A percentile compares a stretch with the other conserved stretches of the same genome.
These are phyloP conservation scores for Thielaviopsis euricoi DNA, from an alignment of 2,329 filamentous ascomycete species.

Conservation along the genomic window DNA sequence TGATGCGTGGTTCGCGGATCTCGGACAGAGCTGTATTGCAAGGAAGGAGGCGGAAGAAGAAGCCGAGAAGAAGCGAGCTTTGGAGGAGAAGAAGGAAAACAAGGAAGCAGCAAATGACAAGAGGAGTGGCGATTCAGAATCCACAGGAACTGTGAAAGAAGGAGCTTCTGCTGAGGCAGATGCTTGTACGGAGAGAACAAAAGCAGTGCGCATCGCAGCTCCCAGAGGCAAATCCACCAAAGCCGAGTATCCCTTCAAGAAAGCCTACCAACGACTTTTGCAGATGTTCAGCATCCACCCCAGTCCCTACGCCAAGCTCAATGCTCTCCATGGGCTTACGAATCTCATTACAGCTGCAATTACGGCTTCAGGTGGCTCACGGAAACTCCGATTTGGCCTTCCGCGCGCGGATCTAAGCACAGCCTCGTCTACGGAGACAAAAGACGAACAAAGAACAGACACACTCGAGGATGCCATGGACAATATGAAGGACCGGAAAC, in stretches of 20 bases:
- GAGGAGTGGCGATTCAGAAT: background rate
- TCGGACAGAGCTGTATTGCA: constrained; percentile 50
- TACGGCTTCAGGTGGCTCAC: constrained; percentile 20
- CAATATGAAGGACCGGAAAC: constrained; percentile 45
- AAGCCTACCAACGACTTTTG: constrained; percentile 63
- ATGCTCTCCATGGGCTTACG: constrained; percentile 67
- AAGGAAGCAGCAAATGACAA: background rate
- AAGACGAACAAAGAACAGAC: background rate
- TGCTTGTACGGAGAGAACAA: constrained; percentile 15
- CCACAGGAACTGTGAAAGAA: background rate
- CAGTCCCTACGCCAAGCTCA: constrained; percentile 74
- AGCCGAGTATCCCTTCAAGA: constrained; percentile 59
- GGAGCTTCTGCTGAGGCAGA: constrained; percentile 12
- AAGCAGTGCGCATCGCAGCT: constrained; percentile 18
- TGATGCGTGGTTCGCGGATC: constrained; percentile 64
- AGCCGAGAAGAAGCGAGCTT: background rate
- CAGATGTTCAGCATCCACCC: constrained; percentile 79
- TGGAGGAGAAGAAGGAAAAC: background rate
- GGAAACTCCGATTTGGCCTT: constrained; percentile 22
- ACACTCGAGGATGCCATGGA: constrained; percentile 51
- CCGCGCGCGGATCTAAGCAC: constrained; percentile 14
- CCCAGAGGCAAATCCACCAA: constrained; percentile 15
- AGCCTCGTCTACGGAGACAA: constrained; percentile 19
- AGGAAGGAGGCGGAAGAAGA: constrained; percentile 31
- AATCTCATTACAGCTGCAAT: constrained; percentile 65